Percentiles rank a stretch among this genome's conserved stretches.
Evolutionary conservation across 2,329 filamentous ascomycete genomes (phyloP).

Genomic region (Alternaria sp.): DNA sequence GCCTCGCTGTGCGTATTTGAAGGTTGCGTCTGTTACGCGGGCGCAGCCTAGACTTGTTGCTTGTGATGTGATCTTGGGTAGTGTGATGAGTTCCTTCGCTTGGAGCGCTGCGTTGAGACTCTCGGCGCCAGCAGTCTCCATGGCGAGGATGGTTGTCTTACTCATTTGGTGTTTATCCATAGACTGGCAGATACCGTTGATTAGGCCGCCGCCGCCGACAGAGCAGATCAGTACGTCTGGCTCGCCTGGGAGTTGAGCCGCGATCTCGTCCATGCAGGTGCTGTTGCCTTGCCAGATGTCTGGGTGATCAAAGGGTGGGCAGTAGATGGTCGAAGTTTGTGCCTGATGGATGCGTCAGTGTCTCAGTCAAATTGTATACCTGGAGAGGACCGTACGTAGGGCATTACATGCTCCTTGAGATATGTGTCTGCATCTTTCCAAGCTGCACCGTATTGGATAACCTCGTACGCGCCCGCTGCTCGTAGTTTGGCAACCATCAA

Average conservation of each 20-base stretch:
- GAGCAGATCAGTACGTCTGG: slow-evolving; percentile 77
- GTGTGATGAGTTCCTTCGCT: slow-evolving; percentile 63
- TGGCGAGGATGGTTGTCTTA: slow-evolving; percentile 64
- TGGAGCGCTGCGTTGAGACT: slow-evolving; percentile 69
- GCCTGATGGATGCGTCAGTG: slow-evolving; percentile 36
- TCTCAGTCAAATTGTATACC: background rate
- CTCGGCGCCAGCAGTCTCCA: slow-evolving; percentile 78
- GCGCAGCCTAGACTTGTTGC: slow-evolving; percentile 77
- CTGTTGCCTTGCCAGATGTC: slow-evolving; percentile 71
- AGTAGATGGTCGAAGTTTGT: slow-evolving; percentile 59
- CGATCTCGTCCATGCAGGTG: slow-evolving; percentile 63
- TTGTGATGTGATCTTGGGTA: slow-evolving; percentile 75
- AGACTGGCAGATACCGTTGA: slow-evolving; percentile 77
- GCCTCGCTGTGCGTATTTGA: slow-evolving; percentile 65
- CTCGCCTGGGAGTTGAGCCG: slow-evolving; percentile 49
- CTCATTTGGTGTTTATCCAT: slow-evolving; percentile 57
- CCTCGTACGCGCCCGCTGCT: slow-evolving; percentile 69
- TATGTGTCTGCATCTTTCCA: slow-evolving; percentile 74
- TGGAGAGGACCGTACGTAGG: slow-evolving; percentile 30
- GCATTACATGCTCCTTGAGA: slow-evolving; percentile 65
- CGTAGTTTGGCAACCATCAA: slow-evolving; percentile 75
- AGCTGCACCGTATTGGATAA: slow-evolving; percentile 70
- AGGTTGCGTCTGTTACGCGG: slow-evolving; percentile 71
- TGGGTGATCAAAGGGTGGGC: slow-evolving; percentile 72
- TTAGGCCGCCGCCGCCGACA: slow-evolving; percentile 80